These are phyloP conservation scores for Talaromyces sp. DNA, from an alignment of 2,329 filamentous ascomycete genomes.

Conservation along the genomic window DNA sequence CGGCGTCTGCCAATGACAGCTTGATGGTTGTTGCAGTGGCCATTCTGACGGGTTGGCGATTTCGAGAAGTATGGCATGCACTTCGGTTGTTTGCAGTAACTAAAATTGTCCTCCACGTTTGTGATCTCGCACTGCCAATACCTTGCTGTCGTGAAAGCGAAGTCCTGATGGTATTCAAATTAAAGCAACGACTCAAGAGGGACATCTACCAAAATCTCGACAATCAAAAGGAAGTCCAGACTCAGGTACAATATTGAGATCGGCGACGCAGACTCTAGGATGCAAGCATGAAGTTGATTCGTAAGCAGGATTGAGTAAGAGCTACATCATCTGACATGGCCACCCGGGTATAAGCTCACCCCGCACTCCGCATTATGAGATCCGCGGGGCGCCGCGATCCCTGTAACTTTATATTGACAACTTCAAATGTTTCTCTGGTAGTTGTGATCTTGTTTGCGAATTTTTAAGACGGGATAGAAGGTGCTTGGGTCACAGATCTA, in stretches of 20 bases:
- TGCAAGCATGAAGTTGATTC: not conserved
- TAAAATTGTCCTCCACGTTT: not conserved
- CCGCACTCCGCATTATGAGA: not conserved
- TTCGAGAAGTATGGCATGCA: not conserved
- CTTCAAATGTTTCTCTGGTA: no score
- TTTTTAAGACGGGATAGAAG: no score
- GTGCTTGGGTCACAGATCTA: no score
- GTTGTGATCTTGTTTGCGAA: no score
- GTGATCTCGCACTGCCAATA: not conserved
- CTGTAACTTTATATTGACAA: no score
- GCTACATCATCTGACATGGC: not conserved
- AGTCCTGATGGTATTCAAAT: not conserved
- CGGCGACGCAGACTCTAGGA: not conserved
- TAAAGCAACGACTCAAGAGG: not conserved
- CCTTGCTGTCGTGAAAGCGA: not conserved
- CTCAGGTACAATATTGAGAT: not conserved
- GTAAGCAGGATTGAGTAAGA: not conserved
- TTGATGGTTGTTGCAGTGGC: constrained; percentile 44
- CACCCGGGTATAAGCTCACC: not conserved
- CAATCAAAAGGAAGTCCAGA: not conserved
- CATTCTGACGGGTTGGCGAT: constrained; percentile 28
- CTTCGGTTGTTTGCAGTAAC: not conserved
- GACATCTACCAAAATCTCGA: not conserved
- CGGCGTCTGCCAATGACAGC: constrained; percentile 38
- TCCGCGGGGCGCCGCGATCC: no score